Evolutionary conservation across 768 basidiomycete genomes (phyloP).

Genomic region (Phanerodontia chrysosporium): DNA sequence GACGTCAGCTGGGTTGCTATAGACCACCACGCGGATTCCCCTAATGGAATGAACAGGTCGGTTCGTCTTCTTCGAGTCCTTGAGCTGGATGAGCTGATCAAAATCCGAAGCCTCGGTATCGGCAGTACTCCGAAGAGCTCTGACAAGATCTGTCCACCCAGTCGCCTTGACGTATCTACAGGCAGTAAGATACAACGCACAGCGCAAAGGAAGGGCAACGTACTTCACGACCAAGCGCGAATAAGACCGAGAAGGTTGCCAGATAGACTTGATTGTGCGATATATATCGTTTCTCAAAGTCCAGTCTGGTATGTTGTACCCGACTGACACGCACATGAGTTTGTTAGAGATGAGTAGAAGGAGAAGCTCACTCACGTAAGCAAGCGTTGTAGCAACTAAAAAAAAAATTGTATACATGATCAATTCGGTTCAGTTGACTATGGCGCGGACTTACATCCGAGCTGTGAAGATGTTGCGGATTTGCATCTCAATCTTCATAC

Average conservation of each 20-base stretch:
- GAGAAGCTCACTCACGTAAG: background rate
- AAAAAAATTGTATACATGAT: background rate
- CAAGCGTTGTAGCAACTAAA: background rate
- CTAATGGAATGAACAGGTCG: background rate
- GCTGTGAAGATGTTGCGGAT: conserved; percentile 7
- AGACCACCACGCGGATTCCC: conserved; percentile 4
- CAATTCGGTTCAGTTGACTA: background rate
- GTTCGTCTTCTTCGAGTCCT: background rate
- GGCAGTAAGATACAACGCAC: background rate
- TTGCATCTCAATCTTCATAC: background rate
- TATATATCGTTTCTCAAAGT: background rate
- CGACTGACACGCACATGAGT: background rate
- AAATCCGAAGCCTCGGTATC: background rate
- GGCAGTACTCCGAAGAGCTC: background rate
- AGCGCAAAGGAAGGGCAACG: background rate
- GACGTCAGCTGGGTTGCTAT: background rate
- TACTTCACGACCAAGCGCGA: background rate
- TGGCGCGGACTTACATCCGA: conserved; percentile 1
- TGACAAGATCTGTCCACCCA: conserved; percentile 1
- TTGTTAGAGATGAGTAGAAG: background rate
- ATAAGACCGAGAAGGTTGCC: background rate
- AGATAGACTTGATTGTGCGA: background rate
- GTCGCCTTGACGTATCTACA: background rate
- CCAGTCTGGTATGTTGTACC: conserved; percentile 1
- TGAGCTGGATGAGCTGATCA: conserved; percentile 11